A percentile compares a stretch with the other conserved stretches of the same genome.
Evolutionary conservation across 306 rosid species (phyloP).

Genomic region (Malus orientalis): DNA sequence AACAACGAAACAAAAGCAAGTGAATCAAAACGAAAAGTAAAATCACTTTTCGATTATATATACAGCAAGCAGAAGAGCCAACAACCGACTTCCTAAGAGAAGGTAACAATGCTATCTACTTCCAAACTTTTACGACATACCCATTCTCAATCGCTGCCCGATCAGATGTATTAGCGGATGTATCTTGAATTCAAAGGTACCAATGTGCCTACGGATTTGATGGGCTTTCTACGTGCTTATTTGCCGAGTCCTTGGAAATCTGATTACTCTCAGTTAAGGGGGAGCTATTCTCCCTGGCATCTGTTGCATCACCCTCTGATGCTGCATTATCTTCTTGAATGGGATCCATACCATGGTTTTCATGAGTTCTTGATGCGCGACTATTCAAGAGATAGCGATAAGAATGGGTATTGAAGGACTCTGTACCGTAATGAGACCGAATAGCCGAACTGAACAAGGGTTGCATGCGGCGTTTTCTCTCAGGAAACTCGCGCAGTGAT

Average conservation of each 20-base stretch:
- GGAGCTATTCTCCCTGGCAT: slow-evolving; percentile 30
- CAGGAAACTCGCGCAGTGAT: slow-evolving; percentile 51
- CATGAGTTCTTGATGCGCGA: slow-evolving; percentile 27
- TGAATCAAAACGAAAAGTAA: neutral
- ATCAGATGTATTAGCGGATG: neutral
- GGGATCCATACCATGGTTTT: slow-evolving; percentile 36
- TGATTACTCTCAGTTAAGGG: slow-evolving; percentile 29
- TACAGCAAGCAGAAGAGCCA: slow-evolving; percentile 29
- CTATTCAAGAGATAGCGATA: slow-evolving; percentile 34
- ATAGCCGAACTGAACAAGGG: slow-evolving; percentile 63
- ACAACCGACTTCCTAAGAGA: slow-evolving; percentile 9
- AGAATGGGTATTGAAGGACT: slow-evolving; percentile 37
- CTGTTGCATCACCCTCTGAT: slow-evolving; percentile 39
- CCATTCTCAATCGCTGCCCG: slow-evolving; percentile 5
- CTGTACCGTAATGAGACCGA: slow-evolving; percentile 32
- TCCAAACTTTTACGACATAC: slow-evolving; percentile 12
- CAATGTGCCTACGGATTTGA: slow-evolving; percentile 44
- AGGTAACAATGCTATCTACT: slow-evolving; percentile 7
- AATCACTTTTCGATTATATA: slow-evolving; percentile 29
- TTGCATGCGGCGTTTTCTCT: slow-evolving; percentile 48
- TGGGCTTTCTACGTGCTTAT: slow-evolving; percentile 74
- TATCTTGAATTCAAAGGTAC: slow-evolving; percentile 11
- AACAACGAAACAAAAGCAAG: slow-evolving; percentile 4
- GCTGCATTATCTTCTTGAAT: slow-evolving; percentile 35
- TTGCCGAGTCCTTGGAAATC: slow-evolving; percentile 40